Conservation (phyloP, 2,329 filamentous ascomycete genomes). For the Penicillium janthinellum region DNA sequence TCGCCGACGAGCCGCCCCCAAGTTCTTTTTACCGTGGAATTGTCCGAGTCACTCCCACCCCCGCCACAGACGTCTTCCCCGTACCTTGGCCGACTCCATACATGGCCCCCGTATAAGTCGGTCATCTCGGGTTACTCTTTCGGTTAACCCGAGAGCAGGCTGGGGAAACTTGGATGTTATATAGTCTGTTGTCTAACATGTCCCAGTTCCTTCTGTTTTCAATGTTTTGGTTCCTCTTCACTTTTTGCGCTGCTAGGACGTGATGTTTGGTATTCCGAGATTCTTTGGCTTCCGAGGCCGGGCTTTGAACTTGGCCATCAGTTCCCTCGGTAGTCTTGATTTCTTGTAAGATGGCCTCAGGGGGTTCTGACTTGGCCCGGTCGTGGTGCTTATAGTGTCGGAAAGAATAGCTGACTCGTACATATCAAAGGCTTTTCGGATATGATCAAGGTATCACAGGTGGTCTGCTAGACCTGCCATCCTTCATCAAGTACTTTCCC, state of each 20-base stretch:
- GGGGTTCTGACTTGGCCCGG: neutral
- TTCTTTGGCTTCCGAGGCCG: conserved; percentile 33
- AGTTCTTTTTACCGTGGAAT: conserved; percentile 9
- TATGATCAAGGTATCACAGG: conserved; percentile 47
- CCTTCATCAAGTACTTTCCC: conserved; percentile 46
- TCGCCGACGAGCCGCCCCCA: conserved; percentile 16
- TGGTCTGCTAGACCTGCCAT: conserved; percentile 44
- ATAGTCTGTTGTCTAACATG: conserved; percentile 22
- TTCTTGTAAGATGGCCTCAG: conserved; percentile 31
- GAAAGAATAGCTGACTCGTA: conserved; percentile 14
- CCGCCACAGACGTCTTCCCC: conserved; percentile 24
- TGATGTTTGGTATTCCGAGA: conserved; percentile 33
- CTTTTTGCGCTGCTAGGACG: conserved; percentile 17
- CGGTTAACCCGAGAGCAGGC: conserved; percentile 22
- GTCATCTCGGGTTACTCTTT: conserved; percentile 29
- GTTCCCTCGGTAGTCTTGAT: conserved; percentile 47
- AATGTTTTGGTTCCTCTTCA: conserved; percentile 9
- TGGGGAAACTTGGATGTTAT: conserved; percentile 19
- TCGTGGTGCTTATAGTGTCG: conserved; percentile 1
- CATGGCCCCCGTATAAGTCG: conserved; percentile 10
- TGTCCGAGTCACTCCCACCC: conserved; percentile 10
- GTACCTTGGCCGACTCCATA: conserved; percentile 29
- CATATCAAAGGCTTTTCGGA: conserved; percentile 33
- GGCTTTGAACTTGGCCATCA: conserved; percentile 40
- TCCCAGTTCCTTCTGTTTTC: neutral